A percentile compares a stretch with the other conserved stretches of the same genome.
These are phyloP conservation scores for Phytophthora hybrid DNA, from an alignment of 352 stramenopile species.

Conservation along the genomic window DNA sequence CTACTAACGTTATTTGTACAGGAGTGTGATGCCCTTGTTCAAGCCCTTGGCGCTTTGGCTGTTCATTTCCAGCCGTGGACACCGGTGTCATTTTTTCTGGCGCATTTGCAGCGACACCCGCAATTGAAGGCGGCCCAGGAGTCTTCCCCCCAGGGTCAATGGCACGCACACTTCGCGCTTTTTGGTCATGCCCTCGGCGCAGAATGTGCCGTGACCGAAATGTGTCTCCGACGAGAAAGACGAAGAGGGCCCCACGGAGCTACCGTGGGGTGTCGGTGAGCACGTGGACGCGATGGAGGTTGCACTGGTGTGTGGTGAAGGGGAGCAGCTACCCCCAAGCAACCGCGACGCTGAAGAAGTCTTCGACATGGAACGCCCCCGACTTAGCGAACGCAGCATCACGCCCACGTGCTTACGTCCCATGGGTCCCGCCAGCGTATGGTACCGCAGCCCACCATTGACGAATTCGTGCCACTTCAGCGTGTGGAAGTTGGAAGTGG, in stretches of 20 bases:
- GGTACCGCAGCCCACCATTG: conserved; percentile 68
- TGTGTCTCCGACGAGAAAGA: conserved; percentile 51
- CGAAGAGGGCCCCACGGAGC: conserved; percentile 30
- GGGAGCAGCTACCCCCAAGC: conserved; percentile 33
- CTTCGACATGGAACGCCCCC: conserved; percentile 41
- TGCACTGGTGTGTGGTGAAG: conserved; percentile 36
- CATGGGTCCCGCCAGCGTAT: conserved; percentile 54
- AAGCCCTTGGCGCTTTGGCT: conserved; percentile 1
- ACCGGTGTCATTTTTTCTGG: conserved; percentile 32
- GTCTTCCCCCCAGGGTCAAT: conserved; percentile 67
- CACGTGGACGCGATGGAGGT: conserved; percentile 41
- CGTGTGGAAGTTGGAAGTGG: conserved; percentile 77
- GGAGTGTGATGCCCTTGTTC: not conserved
- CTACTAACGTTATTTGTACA: conserved; percentile 14
- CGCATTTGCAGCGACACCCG: conserved; percentile 64
- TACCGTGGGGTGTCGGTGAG: conserved; percentile 39
- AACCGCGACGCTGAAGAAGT: conserved; percentile 41
- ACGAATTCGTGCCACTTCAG: conserved; percentile 81
- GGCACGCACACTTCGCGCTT: conserved; percentile 66
- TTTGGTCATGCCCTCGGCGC: conserved; percentile 55
- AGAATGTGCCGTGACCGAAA: conserved; percentile 76
- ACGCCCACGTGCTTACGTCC: conserved; percentile 76
- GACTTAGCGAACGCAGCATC: conserved; percentile 51
- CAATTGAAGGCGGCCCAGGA: conserved; percentile 68
- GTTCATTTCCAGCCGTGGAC: conserved; percentile 15